Percentiles rank a stretch among this genome's conserved stretches.
phyloP scores from a whole-genome alignment of 1,284 basidiomycete species.

The Marasmius oreades region DNA sequence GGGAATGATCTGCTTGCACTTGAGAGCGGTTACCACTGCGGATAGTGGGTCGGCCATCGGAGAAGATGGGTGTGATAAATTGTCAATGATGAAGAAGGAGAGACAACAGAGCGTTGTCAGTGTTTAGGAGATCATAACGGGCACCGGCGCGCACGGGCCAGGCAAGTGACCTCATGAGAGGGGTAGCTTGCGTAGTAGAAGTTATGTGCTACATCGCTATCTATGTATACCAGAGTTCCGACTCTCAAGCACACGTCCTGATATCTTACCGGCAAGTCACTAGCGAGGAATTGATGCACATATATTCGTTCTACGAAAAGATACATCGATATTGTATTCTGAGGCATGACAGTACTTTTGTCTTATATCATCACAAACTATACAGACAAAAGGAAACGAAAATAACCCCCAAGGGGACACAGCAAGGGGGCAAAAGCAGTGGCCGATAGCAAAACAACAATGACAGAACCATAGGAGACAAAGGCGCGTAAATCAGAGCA shows the following conservation, averaged over 20 bases:
- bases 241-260: too few species aligned
- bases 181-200: too few species aligned
- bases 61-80: background rate
- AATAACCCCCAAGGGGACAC: slow-evolving; percentile 5
- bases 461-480: slow-evolving; percentile 3
- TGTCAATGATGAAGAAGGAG: too few species aligned
- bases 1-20: slow-evolving; percentile 47
- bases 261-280: too few species aligned
- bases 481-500: slow-evolving; percentile 1
- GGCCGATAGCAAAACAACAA: slow-evolving; percentile 7
- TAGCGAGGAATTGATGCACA: background rate
- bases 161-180: too few species aligned
- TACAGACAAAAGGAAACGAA: slow-evolving; percentile 9
- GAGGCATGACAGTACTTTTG: background rate
- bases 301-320: slow-evolving; percentile 4
- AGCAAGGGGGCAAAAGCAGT: slow-evolving; percentile 1
- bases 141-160: too few species aligned
- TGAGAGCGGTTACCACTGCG: slow-evolving; percentile 36
- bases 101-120: too few species aligned
- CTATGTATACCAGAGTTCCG: too few species aligned
- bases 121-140: too few species aligned
- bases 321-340: background rate
- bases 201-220: too few species aligned
- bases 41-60: slow-evolving; percentile 33
- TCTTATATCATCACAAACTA: background rate